Conservation (phyloP, 176 grass and related monocot species). For the Oryza nivara region DNA sequence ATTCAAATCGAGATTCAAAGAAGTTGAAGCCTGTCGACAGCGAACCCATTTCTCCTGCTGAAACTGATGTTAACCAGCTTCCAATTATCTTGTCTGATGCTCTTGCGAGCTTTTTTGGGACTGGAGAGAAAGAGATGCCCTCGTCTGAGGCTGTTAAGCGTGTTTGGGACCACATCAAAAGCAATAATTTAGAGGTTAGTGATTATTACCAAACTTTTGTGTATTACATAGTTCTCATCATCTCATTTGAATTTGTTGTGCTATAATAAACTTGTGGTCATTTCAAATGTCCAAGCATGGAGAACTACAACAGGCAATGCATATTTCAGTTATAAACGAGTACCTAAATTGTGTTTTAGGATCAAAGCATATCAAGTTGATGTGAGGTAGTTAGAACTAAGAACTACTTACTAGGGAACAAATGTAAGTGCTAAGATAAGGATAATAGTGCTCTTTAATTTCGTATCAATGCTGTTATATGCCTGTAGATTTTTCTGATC, state of each 20-base stretch:
- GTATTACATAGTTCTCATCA: conserved; percentile 13
- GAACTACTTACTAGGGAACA: conserved; percentile 11
- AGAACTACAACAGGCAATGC: conserved; percentile 1
- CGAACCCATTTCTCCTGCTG: conserved; percentile 53
- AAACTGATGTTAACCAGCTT: conserved; percentile 51
- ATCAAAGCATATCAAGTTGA: conserved; percentile 4
- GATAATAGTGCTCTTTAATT: conserved; percentile 10
- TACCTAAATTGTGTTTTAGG: neutral
- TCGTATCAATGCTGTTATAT: conserved; percentile 23
- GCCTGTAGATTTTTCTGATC: conserved; percentile 13
- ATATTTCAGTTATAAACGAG: conserved; percentile 9
- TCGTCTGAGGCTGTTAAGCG: conserved; percentile 72
- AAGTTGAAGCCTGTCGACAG: conserved; percentile 57
- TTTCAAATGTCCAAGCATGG: conserved; percentile 18
- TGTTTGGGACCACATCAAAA: conserved; percentile 97
- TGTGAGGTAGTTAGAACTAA: neutral
- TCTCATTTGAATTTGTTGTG: conserved; percentile 7
- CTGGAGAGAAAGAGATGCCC: conserved; percentile 80
- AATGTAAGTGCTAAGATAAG: conserved; percentile 13
- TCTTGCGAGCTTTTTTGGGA: conserved; percentile 81
- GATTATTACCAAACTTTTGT: conserved; percentile 30
- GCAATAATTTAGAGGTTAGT: conserved; percentile 90
- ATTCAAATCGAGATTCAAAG: conserved; percentile 63
- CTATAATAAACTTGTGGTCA: conserved; percentile 1
- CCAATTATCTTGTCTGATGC: conserved; percentile 73